phyloP scores from a whole-genome alignment of 495 filamentous ascomycete genomes.

The Letharia lupina region DNA sequence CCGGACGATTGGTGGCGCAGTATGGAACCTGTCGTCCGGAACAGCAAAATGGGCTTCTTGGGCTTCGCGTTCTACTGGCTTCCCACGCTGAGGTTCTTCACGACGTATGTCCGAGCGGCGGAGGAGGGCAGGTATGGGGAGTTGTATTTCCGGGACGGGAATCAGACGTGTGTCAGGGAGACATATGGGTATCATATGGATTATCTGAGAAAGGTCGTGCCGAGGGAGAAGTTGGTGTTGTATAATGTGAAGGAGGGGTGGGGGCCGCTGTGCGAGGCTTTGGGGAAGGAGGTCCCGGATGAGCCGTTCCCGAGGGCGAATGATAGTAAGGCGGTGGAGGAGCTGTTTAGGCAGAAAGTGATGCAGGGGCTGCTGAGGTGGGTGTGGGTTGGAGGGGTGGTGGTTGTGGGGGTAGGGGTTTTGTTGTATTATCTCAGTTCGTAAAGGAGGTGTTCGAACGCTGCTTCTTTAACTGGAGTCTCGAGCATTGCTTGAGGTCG shows the following conservation, averaged over 20 bases:
- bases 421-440: not conserved
- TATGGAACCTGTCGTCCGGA: not conserved
- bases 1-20: not conserved
- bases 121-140: not conserved
- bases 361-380: conserved; percentile 21
- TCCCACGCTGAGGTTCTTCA: not conserved
- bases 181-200: conserved; percentile 1
- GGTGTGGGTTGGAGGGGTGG: not conserved
- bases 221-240: conserved; percentile 35
- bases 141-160: not conserved
- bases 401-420: not conserved
- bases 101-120: not conserved
- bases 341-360: conserved; percentile 9
- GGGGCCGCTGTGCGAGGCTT: conserved; percentile 39
- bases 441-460: not conserved
- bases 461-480: not conserved
- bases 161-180: not conserved
- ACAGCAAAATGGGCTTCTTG: not conserved
- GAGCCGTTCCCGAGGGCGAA: not conserved
- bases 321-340: not conserved
- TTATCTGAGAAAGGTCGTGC: conserved; percentile 7
- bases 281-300: conserved; percentile 35
- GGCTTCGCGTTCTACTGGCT: not conserved
- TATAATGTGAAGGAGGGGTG: conserved; percentile 41
- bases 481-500: not conserved